phyloP scores from a whole-genome alignment of 2,329 filamentous ascomycete genomes.

The Ceratocystis smalleyi region DNA sequence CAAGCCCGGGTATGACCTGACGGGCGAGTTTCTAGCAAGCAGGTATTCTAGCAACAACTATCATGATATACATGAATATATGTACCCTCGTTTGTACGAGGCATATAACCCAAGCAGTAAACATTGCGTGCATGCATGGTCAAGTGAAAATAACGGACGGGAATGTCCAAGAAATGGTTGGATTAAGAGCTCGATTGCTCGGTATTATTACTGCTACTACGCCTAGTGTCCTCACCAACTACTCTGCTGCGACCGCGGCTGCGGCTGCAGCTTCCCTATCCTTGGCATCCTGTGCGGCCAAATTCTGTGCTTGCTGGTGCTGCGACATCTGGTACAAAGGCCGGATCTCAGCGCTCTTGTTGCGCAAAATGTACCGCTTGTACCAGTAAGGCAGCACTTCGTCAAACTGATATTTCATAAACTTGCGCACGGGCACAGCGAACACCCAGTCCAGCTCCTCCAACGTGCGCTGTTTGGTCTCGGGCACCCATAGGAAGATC shows the following conservation, averaged over 20 bases:
- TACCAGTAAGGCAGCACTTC: conserved; percentile 27
- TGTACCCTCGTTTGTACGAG: background rate
- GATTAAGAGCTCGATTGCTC: no score
- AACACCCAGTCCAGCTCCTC: conserved; percentile 38
- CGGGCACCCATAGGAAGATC: conserved; percentile 42
- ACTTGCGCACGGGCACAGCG: conserved; percentile 28
- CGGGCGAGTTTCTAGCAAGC: background rate
- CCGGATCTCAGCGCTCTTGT: conserved; percentile 13
- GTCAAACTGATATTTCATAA: conserved; percentile 28
- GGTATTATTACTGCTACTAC: no score
- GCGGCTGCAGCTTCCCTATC: background rate
- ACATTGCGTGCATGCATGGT: no score
- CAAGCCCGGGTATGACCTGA: background rate
- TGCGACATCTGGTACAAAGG: conserved; percentile 16
- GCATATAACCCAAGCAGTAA: no score
- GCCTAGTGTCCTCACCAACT: no score
- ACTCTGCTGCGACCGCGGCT: background rate
- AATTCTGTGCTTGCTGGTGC: conserved; percentile 1
- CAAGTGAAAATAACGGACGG: no score
- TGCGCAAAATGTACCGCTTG: conserved; percentile 21
- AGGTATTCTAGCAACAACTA: background rate
- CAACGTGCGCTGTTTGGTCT: conserved; percentile 41
- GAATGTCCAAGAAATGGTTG: no score
- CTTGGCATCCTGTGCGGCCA: background rate
- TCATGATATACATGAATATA: background rate